phyloP scores from a whole-genome alignment of 495 filamentous ascomycete genomes.

The Xanthoparmelia taractica region DNA sequence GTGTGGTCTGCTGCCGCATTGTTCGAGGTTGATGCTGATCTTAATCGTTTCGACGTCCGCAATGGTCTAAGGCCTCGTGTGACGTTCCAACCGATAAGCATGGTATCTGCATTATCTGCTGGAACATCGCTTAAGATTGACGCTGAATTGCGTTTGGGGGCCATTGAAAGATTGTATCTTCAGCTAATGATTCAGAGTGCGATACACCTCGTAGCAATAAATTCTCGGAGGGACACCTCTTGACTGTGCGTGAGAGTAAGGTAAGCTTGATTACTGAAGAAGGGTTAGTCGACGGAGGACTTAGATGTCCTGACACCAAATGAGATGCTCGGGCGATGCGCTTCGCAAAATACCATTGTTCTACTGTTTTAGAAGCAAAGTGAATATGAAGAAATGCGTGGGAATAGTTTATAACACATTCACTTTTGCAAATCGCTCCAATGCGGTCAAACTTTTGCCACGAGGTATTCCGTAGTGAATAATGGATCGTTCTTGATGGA shows the following conservation, averaged over 20 bases:
- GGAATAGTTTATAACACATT: background rate
- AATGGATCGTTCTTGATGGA: too few relatives aligned
- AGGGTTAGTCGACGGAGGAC: background rate
- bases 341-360: background rate
- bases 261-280: background rate
- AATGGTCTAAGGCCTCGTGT: background rate
- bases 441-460: background rate
- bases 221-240: background rate
- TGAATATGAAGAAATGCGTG: background rate
- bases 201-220: background rate
- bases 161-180: background rate
- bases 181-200: background rate
- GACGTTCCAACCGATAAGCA: background rate
- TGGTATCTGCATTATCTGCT: background rate
- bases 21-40: background rate
- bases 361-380: background rate
- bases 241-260: background rate
- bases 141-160: background rate
- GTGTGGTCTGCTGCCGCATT: background rate
- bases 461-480: background rate
- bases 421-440: background rate
- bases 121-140: background rate
- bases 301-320: background rate
- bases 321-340: too few relatives aligned
- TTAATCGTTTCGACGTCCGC: background rate